phyloP scores from a whole-genome alignment of 805 yeast species.

The Yarrowia porcina region DNA sequence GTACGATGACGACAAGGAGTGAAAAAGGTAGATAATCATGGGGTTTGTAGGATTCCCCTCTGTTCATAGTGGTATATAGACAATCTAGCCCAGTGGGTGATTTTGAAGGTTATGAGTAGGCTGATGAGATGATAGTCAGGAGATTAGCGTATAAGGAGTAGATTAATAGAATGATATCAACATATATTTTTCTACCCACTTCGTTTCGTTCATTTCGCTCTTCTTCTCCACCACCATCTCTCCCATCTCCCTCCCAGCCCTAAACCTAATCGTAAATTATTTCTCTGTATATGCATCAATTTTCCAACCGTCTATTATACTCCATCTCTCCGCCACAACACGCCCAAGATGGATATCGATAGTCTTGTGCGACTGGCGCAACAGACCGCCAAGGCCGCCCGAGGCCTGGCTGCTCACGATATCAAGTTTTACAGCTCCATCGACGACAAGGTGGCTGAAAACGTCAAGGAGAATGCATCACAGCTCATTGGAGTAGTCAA shows the following conservation, averaged over 20 bases:
- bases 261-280: constrained; percentile 26
- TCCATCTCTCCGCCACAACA: neutral
- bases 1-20: neutral
- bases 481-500: constrained; percentile 36
- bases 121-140: no score
- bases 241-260: neutral
- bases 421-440: constrained; percentile 68
- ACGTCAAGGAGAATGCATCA: constrained; percentile 42
- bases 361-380: constrained; percentile 21
- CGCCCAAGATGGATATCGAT: constrained; percentile 19
- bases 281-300: constrained; percentile 12
- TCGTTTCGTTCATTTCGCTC: no score
- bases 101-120: no score
- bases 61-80: constrained; percentile 6
- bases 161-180: no score
- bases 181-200: no score
- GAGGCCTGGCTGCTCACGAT: constrained; percentile 74
- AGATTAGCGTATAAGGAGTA: no score
- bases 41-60: neutral
- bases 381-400: constrained; percentile 57
- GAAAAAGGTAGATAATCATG: no score
- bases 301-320: neutral
- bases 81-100: no score
- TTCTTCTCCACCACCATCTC: no score
- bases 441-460: constrained; percentile 47